Conservation (phyloP, 495 filamentous ascomycete genomes). For the Pseudoneurospora amorphoporcata region DNA sequence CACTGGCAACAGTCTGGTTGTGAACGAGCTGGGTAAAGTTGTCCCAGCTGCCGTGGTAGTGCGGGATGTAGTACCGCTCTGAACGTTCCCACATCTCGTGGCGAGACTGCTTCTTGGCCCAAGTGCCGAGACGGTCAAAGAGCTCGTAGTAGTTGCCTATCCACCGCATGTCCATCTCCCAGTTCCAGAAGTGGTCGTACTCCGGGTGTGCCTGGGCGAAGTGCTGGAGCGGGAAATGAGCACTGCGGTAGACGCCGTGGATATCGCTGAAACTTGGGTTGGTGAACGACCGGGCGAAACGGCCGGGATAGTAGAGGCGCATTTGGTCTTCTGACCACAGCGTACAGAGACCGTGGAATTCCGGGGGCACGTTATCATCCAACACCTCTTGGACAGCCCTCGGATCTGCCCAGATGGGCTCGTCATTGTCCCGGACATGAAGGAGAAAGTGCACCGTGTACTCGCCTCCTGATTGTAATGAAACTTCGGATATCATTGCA, state of each 20-base stretch:
- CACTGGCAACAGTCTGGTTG: constrained; percentile 39
- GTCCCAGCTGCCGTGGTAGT: constrained; percentile 76
- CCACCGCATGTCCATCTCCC: constrained; percentile 94
- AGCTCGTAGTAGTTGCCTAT: constrained; percentile 91
- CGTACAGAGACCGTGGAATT: constrained; percentile 78
- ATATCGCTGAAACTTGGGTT: constrained; percentile 52
- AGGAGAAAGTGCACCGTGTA: constrained; percentile 74
- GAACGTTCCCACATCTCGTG: constrained; percentile 86
- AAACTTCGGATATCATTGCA: constrained; percentile 67
- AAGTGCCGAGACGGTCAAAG: constrained; percentile 61
- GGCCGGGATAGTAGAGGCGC: constrained; percentile 69
- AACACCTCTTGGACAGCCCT: constrained; percentile 48
- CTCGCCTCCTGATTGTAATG: constrained; percentile 63
- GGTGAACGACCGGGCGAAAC: constrained; percentile 56
- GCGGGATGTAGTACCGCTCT: constrained; percentile 80
- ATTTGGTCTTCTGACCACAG: constrained; percentile 94
- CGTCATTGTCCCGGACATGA: constrained; percentile 58
- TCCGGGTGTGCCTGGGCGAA: constrained; percentile 85
- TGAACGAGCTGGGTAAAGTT: constrained; percentile 56
- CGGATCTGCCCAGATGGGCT: constrained; percentile 53
- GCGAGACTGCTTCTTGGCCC: constrained; percentile 71
- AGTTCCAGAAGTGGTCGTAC: constrained; percentile 95
- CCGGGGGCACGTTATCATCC: constrained; percentile 63
- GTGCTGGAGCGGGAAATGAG: constrained; percentile 83
- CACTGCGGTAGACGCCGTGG: constrained; percentile 83